Conservation (phyloP, 768 basidiomycete genomes). For the Termitomyces heimii region DNA sequence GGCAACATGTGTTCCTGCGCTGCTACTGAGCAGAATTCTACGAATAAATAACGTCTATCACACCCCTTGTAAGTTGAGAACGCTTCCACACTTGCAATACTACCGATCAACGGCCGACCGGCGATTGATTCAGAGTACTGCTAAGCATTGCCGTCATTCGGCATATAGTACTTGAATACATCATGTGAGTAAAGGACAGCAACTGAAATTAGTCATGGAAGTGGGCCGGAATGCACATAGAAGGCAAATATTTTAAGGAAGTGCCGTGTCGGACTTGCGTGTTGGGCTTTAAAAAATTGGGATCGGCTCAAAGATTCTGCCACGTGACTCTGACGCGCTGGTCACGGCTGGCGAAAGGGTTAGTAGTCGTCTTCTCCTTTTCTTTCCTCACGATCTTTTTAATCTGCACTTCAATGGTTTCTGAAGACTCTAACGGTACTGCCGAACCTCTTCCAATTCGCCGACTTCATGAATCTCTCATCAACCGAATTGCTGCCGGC, state of each 20-base stretch:
- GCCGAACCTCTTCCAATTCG: constrained; percentile 60
- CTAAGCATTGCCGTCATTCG: not conserved
- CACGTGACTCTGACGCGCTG: constrained; percentile 11
- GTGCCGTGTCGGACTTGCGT: not conserved
- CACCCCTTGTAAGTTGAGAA: not conserved
- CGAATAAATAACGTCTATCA: not conserved
- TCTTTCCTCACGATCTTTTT: not conserved
- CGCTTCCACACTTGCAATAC: too few species aligned
- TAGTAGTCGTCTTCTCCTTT: not conserved
- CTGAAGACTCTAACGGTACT: constrained; percentile 2
- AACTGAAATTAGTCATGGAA: not conserved
- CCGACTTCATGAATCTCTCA: constrained; percentile 74
- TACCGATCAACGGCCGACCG: not conserved
- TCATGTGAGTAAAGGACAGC: not conserved
- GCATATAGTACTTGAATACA: not conserved
- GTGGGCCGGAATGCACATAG: not conserved
- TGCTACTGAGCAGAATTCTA: too few species aligned
- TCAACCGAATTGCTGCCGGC: constrained; percentile 88
- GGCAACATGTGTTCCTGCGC: not conserved
- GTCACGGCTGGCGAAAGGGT: not conserved
- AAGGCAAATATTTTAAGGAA: not conserved
- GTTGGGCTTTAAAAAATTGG: too few species aligned
- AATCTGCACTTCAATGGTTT: not conserved
- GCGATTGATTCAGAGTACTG: not conserved
- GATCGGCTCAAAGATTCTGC: not conserved